Base-by-base conservation (phyloP, 345 rosid species). In the Iberis pinnata region DNA sequence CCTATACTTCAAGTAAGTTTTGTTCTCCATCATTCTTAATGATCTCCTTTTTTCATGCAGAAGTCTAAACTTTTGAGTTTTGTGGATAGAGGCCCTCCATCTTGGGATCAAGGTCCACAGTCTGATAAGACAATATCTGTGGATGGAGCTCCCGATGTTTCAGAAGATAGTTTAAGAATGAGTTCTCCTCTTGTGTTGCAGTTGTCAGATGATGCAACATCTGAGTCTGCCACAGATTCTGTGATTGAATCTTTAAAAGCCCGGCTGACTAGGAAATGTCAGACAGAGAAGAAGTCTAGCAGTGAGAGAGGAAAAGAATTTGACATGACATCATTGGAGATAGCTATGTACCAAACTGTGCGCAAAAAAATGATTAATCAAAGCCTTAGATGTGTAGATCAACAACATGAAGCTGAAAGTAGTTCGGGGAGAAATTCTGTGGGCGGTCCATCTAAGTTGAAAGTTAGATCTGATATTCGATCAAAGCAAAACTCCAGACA, bases 21-120 rank as follows among this genome's bases (percentile, higher is more conserved):
- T 61, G 53, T 64, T 20, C 55, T 44, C 27, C 12, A 52, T 52
- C 37, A 9, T 39, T 52, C 39, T 33, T 60, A 60, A 47, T 41
- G 45, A 16, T 54, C 49, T 68, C 18, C 17, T 51, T 66, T 50
- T 49, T 63, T 65, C 61, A 43, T 43, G 73, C 65, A 92, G 98
- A 92, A 81, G 81, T 92, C 98, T 47, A 85, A 82, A 83, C 82
- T 88, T 63, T 46, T 73, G 75, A 88, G 86, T 71, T 73, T 88
- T 60, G 79, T 77, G 53, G 82, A 88, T 53, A 77, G 76, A 75
- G 84, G 78, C 8, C 73, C 81, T 42, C 82, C 76, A 39, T 78
- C 83, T 37, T 88, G 94, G 95, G 80, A 85, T 62, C 77, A 56
- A 71, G 63, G 25, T 61, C 69, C 46, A 38, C 73, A 27, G 31